A percentile compares a stretch with the other conserved stretches of the same genome.
Conservation (phyloP, 139 green algal genomes). For the Volvox reticuliferus region DNA sequence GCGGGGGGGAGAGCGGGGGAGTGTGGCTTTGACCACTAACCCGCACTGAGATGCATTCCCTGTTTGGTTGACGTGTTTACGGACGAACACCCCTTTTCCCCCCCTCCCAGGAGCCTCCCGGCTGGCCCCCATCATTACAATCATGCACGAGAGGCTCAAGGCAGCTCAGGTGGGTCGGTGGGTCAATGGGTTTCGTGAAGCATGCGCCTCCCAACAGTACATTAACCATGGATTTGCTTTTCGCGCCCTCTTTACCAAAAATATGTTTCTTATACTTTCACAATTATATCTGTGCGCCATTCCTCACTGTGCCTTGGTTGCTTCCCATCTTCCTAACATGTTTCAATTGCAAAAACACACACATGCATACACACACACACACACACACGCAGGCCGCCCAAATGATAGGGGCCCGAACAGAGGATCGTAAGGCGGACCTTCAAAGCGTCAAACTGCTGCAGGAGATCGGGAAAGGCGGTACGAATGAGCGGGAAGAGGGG, state of each 20-base stretch:
- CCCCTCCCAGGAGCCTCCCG: slow-evolving; percentile 14
- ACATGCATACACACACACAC: too few species aligned
- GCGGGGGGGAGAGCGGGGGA: too few species aligned
- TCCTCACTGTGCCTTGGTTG: neutral
- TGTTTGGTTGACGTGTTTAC: too few species aligned
- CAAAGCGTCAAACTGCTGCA: slow-evolving; percentile 24
- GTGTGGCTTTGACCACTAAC: too few species aligned
- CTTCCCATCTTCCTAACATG: neutral
- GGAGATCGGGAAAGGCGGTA: slow-evolving; percentile 11
- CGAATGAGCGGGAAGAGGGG: neutral
- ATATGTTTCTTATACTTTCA: too few species aligned
- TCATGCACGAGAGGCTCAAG: slow-evolving; percentile 42
- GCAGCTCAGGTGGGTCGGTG: slow-evolving; percentile 21
- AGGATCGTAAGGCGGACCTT: neutral
- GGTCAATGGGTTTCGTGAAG: too few species aligned
- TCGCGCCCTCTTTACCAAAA: too few species aligned
- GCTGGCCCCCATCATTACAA: slow-evolving; percentile 34
- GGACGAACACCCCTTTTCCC: neutral
- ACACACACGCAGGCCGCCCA: neutral
- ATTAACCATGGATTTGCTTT: too few species aligned
- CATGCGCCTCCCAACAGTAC: too few species aligned
- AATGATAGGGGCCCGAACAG: neutral
- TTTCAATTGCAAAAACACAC: too few species aligned
- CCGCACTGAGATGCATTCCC: too few species aligned
- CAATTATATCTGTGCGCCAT: too few species aligned